These are phyloP conservation scores for Diplodia corticola DNA, from an alignment of 2,329 filamentous ascomycete species.

Conservation along the genomic window DNA sequence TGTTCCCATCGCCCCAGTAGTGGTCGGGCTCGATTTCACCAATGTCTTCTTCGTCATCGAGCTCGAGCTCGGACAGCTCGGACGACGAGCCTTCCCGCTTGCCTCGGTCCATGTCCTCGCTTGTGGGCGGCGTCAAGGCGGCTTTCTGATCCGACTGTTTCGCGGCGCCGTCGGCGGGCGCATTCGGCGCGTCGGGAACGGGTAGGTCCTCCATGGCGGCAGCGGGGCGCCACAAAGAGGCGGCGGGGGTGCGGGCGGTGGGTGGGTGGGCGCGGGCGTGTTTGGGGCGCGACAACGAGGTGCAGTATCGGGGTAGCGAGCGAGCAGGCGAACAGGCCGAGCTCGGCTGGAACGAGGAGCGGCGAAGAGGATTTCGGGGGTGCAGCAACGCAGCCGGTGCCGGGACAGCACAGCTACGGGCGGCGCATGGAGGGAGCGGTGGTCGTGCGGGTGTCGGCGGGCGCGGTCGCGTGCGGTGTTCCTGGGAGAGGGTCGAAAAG, in stretches of 20 bases:
- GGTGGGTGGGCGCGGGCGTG: not conserved
- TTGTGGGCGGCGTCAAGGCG: conserved; percentile 53
- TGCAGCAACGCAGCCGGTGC: conserved; percentile 18
- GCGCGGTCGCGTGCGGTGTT: conserved; percentile 13
- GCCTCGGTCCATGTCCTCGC: conserved; percentile 52
- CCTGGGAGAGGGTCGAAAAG: conserved; percentile 16
- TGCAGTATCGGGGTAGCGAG: conserved; percentile 20
- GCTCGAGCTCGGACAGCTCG: conserved; percentile 50
- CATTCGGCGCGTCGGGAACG: conserved; percentile 12
- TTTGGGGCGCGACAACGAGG: not conserved
- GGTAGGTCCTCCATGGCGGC: conserved; percentile 20
- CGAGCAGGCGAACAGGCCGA: conserved; percentile 1
- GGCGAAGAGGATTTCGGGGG: not conserved
- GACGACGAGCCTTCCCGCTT: conserved; percentile 49
- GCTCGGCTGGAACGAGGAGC: conserved; percentile 5
- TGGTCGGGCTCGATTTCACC: conserved; percentile 82
- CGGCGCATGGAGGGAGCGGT: conserved; percentile 6
- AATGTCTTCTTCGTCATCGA: conserved; percentile 52
- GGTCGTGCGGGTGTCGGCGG: not conserved
- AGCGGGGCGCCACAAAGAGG: not conserved
- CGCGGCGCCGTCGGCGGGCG: conserved; percentile 14
- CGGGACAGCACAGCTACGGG: conserved; percentile 18
- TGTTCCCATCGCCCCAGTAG: conserved; percentile 77
- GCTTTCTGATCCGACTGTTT: conserved; percentile 42
- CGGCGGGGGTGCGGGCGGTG: not conserved